Percentiles rank a stretch among this genome's conserved stretches.
phyloP scores from a whole-genome alignment of 306 rosid genomes.

The Mimosa pudica region DNA sequence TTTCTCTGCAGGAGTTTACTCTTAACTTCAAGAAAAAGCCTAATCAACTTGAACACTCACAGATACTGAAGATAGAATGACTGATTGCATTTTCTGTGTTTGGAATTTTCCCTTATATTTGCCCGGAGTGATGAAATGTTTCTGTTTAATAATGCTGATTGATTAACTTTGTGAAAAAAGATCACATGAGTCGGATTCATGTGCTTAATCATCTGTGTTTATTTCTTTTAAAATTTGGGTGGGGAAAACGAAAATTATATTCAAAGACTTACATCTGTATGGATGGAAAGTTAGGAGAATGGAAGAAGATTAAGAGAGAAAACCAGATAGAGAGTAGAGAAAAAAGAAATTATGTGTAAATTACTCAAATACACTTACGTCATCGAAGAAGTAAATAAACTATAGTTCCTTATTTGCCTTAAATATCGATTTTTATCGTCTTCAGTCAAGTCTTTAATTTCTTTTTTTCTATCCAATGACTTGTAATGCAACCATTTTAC shows the following conservation, averaged over 20 bases:
- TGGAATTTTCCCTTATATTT: neutral
- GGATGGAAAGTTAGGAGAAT: no score
- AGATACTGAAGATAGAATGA: neutral
- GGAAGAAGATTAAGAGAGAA: no score
- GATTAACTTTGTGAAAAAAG: neutral
- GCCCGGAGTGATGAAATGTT: neutral
- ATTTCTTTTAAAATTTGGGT: neutral
- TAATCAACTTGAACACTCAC: neutral
- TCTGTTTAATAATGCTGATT: neutral
- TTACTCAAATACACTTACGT: no score
- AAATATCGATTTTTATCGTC: no score
- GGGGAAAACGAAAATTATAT: neutral
- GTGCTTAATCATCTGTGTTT: neutral
- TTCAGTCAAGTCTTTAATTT: no score
- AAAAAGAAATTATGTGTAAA: no score
- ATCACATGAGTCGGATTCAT: neutral
- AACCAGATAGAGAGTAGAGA: no score
- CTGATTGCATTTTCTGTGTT: neutral
- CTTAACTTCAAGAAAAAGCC: constrained; percentile 44
- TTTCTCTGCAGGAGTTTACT: constrained; percentile 58
- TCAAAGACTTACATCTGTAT: neutral
- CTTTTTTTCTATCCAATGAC: no score
- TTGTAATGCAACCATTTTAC: no score
- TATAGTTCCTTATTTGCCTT: no score
- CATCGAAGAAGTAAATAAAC: no score